A percentile compares a stretch with the other conserved stretches of the same genome.
These are phyloP conservation scores for Phialocephala sp. DNA, from an alignment of 2,329 filamentous ascomycete genomes.

Conservation along the genomic window DNA sequence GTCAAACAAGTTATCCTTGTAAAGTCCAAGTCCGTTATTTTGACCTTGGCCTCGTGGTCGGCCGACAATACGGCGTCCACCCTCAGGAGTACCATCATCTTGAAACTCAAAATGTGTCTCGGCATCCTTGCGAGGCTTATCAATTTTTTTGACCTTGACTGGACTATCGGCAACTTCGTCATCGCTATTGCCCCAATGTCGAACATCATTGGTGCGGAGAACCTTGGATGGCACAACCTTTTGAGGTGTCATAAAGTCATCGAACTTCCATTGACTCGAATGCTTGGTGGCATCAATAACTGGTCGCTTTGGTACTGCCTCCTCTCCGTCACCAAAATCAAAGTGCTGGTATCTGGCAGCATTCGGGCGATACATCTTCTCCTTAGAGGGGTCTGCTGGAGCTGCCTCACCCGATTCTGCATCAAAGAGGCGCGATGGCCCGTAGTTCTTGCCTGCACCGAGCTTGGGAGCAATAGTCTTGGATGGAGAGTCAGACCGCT, in stretches of 20 bases:
- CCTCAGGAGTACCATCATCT: slow-evolving; percentile 71
- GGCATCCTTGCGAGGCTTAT: slow-evolving; percentile 77
- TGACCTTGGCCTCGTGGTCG: slow-evolving; percentile 61
- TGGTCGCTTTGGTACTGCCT: slow-evolving; percentile 36
- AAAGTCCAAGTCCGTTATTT: slow-evolving; percentile 74
- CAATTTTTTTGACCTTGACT: slow-evolving; percentile 60
- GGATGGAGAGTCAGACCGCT: slow-evolving; percentile 17
- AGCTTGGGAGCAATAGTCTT: slow-evolving; percentile 52
- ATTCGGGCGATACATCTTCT: slow-evolving; percentile 63
- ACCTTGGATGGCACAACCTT: slow-evolving; percentile 69
- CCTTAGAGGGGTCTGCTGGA: slow-evolving; percentile 50
- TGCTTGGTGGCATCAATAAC: slow-evolving; percentile 62
- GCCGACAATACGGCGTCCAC: slow-evolving; percentile 52
- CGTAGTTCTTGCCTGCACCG: slow-evolving; percentile 66
- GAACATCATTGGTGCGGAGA: slow-evolving; percentile 69
- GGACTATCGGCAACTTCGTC: slow-evolving; percentile 63
- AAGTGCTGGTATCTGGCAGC: slow-evolving; percentile 86
- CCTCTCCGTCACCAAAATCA: slow-evolving; percentile 72
- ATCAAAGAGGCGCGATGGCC: slow-evolving; percentile 68
- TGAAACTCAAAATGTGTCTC: slow-evolving; percentile 84
- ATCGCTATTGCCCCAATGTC: slow-evolving; percentile 80
- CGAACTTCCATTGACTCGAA: slow-evolving; percentile 82
- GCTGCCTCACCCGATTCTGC: slow-evolving; percentile 58
- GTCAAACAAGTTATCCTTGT: slow-evolving; percentile 77
- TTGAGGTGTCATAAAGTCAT: slow-evolving; percentile 83